Percentiles rank a stretch among this genome's conserved stretches.
Evolutionary conservation across 306 rosid species (phyloP).

Genomic region (Trichosanthes cucumerina): DNA sequence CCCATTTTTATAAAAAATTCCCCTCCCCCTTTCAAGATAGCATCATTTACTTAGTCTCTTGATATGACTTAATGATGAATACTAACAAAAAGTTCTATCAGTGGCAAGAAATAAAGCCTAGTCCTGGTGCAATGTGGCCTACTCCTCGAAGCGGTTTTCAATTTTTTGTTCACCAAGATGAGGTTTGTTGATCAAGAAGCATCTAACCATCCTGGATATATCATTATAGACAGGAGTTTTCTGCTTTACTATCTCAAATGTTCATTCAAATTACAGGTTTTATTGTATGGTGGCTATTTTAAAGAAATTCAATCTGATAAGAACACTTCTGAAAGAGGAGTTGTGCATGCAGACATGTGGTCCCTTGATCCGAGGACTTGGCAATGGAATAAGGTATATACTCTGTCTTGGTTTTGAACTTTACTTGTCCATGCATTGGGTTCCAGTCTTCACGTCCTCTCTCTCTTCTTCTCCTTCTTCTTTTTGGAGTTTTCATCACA

Average conservation of each 20-base stretch:
- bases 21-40: slow-evolving; percentile 7
- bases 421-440: neutral
- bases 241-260: neutral
- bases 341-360: slow-evolving; percentile 90
- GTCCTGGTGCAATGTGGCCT: slow-evolving; percentile 97
- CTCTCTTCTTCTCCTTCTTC: neutral
- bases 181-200: slow-evolving; percentile 41
- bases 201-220: slow-evolving; percentile 5
- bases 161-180: slow-evolving; percentile 85
- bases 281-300: slow-evolving; percentile 93
- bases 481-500: neutral
- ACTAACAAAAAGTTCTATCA: slow-evolving; percentile 22
- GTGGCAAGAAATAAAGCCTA: slow-evolving; percentile 98
- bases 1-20: neutral
- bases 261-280: slow-evolving; percentile 48
- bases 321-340: slow-evolving; percentile 64
- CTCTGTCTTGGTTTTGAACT: neutral
- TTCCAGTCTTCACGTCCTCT: neutral
- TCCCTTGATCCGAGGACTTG: slow-evolving; percentile 96
- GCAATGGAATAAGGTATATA: slow-evolving; percentile 94
- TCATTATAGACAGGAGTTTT: neutral
- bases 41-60: slow-evolving; percentile 1
- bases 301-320: slow-evolving; percentile 87
- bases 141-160: slow-evolving; percentile 93
- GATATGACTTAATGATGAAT: neutral